phyloP scores from a whole-genome alignment of 345 rosid species.

The Citrus inodora region DNA sequence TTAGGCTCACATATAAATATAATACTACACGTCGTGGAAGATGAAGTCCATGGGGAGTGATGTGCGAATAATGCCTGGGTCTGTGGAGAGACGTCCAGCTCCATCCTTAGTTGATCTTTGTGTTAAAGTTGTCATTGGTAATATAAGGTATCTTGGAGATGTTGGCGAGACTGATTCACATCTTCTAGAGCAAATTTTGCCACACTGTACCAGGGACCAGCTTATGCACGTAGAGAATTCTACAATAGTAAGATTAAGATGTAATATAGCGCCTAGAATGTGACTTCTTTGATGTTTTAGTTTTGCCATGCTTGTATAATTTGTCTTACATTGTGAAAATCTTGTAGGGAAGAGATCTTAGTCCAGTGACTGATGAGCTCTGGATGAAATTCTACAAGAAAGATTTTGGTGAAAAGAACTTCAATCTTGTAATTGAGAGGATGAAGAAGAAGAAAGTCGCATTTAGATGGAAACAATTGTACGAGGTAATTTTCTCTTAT shows the following conservation, averaged over 20 bases:
- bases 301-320: neutral
- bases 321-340: neutral
- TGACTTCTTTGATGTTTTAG: neutral
- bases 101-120: slow-evolving; percentile 88
- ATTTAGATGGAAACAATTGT: slow-evolving; percentile 62
- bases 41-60: slow-evolving; percentile 3
- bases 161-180: slow-evolving; percentile 77
- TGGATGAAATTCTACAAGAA: slow-evolving; percentile 75
- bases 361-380: slow-evolving; percentile 65
- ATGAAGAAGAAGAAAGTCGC: slow-evolving; percentile 53
- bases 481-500: slow-evolving; percentile 46
- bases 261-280: no score
- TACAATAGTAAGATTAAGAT: slow-evolving; percentile 41
- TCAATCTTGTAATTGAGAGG: slow-evolving; percentile 40
- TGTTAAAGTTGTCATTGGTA: slow-evolving; percentile 47
- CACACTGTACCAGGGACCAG: slow-evolving; percentile 75
- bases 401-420: slow-evolving; percentile 44
- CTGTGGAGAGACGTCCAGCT: slow-evolving; percentile 5
- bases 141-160: slow-evolving; percentile 73
- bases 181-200: slow-evolving; percentile 69
- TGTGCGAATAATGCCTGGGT: neutral
- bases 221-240: slow-evolving; percentile 67
- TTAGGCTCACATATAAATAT: neutral
- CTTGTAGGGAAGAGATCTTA: slow-evolving; percentile 73
- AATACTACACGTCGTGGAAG: slow-evolving; percentile 4